These are phyloP conservation scores for Mycena crocata DNA, from an alignment of 768 basidiomycete species.

Conservation along the genomic window DNA sequence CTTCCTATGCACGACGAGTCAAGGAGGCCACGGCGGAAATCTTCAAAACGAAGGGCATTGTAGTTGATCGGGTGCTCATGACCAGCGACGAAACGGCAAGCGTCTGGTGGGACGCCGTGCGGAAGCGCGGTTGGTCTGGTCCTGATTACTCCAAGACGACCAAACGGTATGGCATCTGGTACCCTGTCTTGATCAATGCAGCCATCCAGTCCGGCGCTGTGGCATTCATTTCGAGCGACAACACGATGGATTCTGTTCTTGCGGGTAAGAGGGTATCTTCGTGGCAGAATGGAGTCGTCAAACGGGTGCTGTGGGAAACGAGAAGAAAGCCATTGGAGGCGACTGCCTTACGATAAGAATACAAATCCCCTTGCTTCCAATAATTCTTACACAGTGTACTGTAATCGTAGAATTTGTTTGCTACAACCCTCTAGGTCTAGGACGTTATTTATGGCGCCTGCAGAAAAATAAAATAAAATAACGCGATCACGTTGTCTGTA, in stretches of 20 bases:
- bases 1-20: conserved; percentile 40
- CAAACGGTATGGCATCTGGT: conserved; percentile 2
- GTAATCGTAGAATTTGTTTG: background rate
- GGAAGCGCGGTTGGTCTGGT: conserved; percentile 43
- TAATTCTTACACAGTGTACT: too few relatives aligned
- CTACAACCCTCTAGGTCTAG: too few relatives aligned
- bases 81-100: conserved; percentile 51
- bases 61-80: conserved; percentile 43
- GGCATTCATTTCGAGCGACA: conserved; percentile 61
- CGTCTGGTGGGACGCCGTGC: conserved; percentile 44
- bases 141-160: conserved; percentile 35
- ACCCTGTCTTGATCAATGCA: conserved; percentile 58
- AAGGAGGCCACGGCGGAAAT: conserved; percentile 42
- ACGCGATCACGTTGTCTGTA: too few relatives aligned
- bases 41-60: conserved; percentile 33
- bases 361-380: too few relatives aligned
- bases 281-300: conserved; percentile 56
- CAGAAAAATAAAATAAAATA: too few relatives aligned
- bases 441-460: too few relatives aligned
- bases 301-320: conserved; percentile 51
- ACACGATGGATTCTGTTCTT: conserved; percentile 60
- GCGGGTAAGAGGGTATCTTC: conserved; percentile 57
- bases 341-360: too few relatives aligned
- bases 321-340: background rate
- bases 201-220: conserved; percentile 58